These are phyloP conservation scores for Carpinus fangiana DNA, from an alignment of 306 rosid species.

Conservation along the genomic window DNA sequence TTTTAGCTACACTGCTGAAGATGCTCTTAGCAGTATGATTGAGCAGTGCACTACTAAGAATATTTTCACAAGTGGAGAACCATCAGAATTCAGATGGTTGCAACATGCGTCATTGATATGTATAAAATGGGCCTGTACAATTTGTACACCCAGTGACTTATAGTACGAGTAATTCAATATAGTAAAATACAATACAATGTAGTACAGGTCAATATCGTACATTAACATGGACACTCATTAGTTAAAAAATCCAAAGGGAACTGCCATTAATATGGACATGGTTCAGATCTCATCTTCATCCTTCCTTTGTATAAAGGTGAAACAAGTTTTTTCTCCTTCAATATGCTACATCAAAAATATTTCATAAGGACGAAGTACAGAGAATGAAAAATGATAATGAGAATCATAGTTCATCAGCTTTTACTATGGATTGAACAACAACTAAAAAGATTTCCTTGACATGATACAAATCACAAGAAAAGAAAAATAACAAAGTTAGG, in stretches of 20 bases:
- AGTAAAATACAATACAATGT: too few species aligned
- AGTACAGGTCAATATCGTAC: too few species aligned
- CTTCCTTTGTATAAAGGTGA: neutral
- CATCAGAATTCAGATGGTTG: too few species aligned
- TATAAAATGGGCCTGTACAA: too few species aligned
- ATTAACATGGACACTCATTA: neutral
- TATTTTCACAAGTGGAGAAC: too few species aligned
- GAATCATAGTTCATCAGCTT: neutral
- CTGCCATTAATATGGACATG: neutral
- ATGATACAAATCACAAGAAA: neutral
- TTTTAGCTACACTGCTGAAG: too few species aligned
- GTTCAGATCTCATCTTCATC: neutral
- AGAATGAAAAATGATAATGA: neutral
- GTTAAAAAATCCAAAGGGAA: too few species aligned
- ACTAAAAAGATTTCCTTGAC: neutral
- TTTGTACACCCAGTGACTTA: too few species aligned
- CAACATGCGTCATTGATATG: too few species aligned
- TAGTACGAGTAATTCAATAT: too few species aligned
- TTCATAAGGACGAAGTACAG: neutral
- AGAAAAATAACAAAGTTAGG: neutral
- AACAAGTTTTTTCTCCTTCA: neutral
- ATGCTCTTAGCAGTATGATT: too few species aligned
- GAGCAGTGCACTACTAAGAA: too few species aligned
- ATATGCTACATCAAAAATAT: neutral
- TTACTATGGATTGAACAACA: neutral